phyloP scores from a whole-genome alignment of 176 grass and related monocot genomes.

The Carex cristatella region DNA sequence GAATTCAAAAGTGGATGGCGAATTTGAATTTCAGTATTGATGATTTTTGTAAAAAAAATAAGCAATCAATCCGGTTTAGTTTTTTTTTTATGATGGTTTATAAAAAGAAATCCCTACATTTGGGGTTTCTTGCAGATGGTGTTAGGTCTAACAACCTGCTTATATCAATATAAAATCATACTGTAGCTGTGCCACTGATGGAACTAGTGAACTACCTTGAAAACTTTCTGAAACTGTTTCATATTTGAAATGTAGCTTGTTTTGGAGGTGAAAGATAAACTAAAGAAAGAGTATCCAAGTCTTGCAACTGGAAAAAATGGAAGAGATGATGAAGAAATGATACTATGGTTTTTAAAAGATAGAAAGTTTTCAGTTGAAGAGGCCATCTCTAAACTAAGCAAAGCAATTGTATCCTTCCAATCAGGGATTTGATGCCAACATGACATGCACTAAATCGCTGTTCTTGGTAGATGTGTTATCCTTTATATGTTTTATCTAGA shows the following conservation, averaged over 20 bases:
- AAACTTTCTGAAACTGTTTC: background rate
- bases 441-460: background rate
- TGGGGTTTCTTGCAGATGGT: background rate
- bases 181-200: background rate
- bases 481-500: conserved; percentile 42
- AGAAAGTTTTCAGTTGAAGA: conserved; percentile 68
- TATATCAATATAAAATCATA: background rate
- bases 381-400: conserved; percentile 52
- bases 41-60: too few species aligned
- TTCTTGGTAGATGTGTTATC: conserved; percentile 22
- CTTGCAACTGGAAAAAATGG: conserved; percentile 63
- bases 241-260: conserved; percentile 53
- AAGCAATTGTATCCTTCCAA: conserved; percentile 70
- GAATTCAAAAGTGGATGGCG: too few species aligned
- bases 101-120: too few species aligned
- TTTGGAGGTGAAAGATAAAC: conserved; percentile 59
- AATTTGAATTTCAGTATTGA: too few species aligned
- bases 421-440: background rate
- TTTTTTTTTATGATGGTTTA: too few species aligned
- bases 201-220: background rate
- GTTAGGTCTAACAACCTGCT: background rate
- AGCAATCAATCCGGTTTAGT: too few species aligned
- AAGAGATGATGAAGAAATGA: conserved; percentile 87
- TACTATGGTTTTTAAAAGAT: conserved; percentile 89
- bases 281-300: conserved; percentile 45